Base-by-base conservation (phyloP, 306 rosid species). In the Medicago ruthenica region DNA sequence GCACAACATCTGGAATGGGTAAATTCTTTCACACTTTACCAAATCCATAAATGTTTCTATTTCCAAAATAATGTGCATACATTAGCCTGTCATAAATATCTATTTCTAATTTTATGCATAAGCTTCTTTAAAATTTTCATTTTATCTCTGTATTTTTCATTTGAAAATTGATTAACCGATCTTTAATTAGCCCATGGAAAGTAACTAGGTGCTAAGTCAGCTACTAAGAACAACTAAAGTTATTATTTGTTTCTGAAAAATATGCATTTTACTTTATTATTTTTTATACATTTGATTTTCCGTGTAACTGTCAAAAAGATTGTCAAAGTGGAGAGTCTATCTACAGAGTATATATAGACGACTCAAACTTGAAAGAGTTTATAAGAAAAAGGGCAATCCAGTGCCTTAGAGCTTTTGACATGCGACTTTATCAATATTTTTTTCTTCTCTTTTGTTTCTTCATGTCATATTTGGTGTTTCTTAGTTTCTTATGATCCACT, bases 1-100 rank as follows among this genome's bases (percentile, higher is more conserved):
- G 98, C 96, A 27, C 98, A 94, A 77, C 97, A 92, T 88, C 83
- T 94, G 68, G 97, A 94, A 81, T 90, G 98, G 98, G 97, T 90
- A 86, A 72, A 59, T 45, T 73, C 34, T 63, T 54, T 77, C 64
- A 44, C 67, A 67, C 40, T 31, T 71, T 10, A 67, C 71, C 73
- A 60, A 13, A 20, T 63, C 55, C 68, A 41, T 31, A 27, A 18
- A 55, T 14, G 21, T 44, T 76, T 62, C 72, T 54, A 54, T 59
- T 44, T 77, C 0, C 48, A 45, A 53, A 8, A 57, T 63, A 39
- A 20, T 53, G 59, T 76, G 34, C 58, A 64, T 59, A 31, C 41
- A 45, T 69, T 45, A 55, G 48, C 39, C 16, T n/a, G 18, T 16
- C 41, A 54, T 40, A 48, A 73, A 21, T 61, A 47, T 78, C 1